Conservation (phyloP, 148 eudicot genomes). For the Simmondsia chinensis region DNA sequence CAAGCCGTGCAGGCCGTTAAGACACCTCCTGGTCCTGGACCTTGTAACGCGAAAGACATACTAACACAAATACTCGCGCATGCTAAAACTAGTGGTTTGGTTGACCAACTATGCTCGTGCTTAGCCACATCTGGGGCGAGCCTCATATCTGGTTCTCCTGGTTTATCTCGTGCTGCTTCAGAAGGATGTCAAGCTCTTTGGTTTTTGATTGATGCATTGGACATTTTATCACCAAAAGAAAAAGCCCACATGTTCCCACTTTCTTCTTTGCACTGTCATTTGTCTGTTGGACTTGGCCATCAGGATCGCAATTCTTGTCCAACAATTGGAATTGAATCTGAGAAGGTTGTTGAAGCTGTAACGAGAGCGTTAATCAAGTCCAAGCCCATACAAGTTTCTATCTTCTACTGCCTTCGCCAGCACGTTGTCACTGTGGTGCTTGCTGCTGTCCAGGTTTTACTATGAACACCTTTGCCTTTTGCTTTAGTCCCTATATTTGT, state of each 20-base stretch:
- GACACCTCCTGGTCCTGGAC: conserved; percentile 29
- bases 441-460: conserved; percentile 73
- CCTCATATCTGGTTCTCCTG: conserved; percentile 77
- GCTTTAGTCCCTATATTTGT: too few species aligned
- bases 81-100: conserved; percentile 60
- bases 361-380: conserved; percentile 58
- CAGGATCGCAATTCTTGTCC: conserved; percentile 32
- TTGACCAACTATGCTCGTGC: conserved; percentile 50
- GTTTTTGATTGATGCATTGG: conserved; percentile 68
- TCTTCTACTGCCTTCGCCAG: conserved; percentile 83
- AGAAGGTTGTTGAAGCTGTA: conserved; percentile 45
- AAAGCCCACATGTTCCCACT: conserved; percentile 50
- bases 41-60: conserved; percentile 24
- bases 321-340: conserved; percentile 35
- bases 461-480: neutral
- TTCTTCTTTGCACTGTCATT: conserved; percentile 46
- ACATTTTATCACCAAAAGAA: conserved; percentile 29
- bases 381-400: conserved; percentile 65
- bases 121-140: conserved; percentile 70
- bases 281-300: conserved; percentile 44
- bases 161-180: conserved; percentile 77
- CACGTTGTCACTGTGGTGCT: conserved; percentile 49
- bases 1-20: conserved; percentile 60
- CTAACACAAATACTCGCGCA: conserved; percentile 67
- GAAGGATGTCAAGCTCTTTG: conserved; percentile 87